phyloP scores from a whole-genome alignment of 1,284 basidiomycete species.

The Sanghuangporus baumii region DNA sequence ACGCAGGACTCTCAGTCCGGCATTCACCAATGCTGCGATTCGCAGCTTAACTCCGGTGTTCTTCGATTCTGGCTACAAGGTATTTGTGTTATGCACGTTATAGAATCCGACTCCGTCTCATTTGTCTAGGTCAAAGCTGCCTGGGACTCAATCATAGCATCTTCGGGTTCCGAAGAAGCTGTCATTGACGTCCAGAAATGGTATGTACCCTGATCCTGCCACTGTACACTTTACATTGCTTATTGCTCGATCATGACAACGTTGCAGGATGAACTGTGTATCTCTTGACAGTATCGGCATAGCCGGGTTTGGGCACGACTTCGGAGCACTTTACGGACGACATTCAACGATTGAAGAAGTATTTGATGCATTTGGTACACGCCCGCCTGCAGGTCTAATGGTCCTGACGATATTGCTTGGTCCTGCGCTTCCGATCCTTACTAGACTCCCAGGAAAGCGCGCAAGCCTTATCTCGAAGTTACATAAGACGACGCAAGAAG shows the following conservation, averaged over 20 bases:
- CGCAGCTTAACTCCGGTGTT: slow-evolving; percentile 32
- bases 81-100: slow-evolving; percentile 18
- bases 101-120: not conserved
- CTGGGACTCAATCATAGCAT: slow-evolving; percentile 47
- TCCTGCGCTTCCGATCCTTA: slow-evolving; percentile 37
- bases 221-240: not conserved
- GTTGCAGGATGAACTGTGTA: slow-evolving; percentile 42
- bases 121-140: slow-evolving; percentile 36
- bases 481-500: slow-evolving; percentile 36
- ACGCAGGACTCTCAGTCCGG: slow-evolving; percentile 35
- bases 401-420: slow-evolving; percentile 36
- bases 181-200: slow-evolving; percentile 53
- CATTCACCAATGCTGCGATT: slow-evolving; percentile 37
- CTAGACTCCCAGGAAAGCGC: slow-evolving; percentile 38
- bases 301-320: slow-evolving; percentile 52
- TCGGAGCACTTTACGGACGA: slow-evolving; percentile 46
- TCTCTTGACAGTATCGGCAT: slow-evolving; percentile 56
- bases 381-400: slow-evolving; percentile 23
- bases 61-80: slow-evolving; percentile 46
- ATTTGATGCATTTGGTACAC: slow-evolving; percentile 38
- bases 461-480: slow-evolving; percentile 32
- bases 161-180: slow-evolving; percentile 24
- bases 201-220: slow-evolving; percentile 24
- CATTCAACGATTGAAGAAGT: slow-evolving; percentile 37
- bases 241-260: not conserved